Conservation (phyloP, 768 basidiomycete species). For the Boletus vinaceobasis region DNA sequence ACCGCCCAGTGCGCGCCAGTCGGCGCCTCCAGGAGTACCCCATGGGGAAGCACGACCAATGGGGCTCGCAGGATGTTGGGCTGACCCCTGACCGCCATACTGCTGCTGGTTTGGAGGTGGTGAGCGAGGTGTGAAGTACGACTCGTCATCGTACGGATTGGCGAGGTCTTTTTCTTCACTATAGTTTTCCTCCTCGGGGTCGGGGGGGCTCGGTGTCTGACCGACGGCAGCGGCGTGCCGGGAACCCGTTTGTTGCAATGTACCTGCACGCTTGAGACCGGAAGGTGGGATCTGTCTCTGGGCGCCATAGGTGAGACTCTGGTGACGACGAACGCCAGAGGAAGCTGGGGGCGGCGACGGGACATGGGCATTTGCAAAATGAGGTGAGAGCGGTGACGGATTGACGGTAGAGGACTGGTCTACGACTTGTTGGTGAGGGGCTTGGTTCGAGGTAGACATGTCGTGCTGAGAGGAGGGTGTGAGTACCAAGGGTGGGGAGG, state of each 20-base stretch:
- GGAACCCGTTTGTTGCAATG: constrained; percentile 50
- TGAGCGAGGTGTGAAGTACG: constrained; percentile 49
- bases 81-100: constrained; percentile 32
- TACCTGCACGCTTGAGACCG: constrained; percentile 73
- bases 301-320: constrained; percentile 72
- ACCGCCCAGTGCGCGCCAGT: constrained; percentile 53
- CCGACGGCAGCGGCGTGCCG: constrained; percentile 28
- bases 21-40: constrained; percentile 48
- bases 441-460: constrained; percentile 18
- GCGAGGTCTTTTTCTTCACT: constrained; percentile 40
- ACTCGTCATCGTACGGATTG: constrained; percentile 51
- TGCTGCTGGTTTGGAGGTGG: constrained; percentile 41
- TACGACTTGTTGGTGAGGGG: constrained; percentile 47
- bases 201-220: constrained; percentile 44
- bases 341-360: constrained; percentile 72
- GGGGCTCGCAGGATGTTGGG: constrained; percentile 51
- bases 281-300: constrained; percentile 48
- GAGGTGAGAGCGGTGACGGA: constrained; percentile 62
- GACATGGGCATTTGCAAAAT: constrained; percentile 47
- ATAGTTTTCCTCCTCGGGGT: constrained; percentile 55
- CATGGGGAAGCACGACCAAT: constrained; percentile 67
- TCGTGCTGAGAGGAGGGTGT: constrained; percentile 22
- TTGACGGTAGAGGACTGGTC: constrained; percentile 40
- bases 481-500: constrained; percentile 4
- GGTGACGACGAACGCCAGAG: constrained; percentile 73